Percentiles rank a stretch among this genome's conserved stretches.
Evolutionary conservation across 1,284 basidiomycete genomes (phyloP).

Genomic region (Cutaneotrichosporon cyanovorans): DNA sequence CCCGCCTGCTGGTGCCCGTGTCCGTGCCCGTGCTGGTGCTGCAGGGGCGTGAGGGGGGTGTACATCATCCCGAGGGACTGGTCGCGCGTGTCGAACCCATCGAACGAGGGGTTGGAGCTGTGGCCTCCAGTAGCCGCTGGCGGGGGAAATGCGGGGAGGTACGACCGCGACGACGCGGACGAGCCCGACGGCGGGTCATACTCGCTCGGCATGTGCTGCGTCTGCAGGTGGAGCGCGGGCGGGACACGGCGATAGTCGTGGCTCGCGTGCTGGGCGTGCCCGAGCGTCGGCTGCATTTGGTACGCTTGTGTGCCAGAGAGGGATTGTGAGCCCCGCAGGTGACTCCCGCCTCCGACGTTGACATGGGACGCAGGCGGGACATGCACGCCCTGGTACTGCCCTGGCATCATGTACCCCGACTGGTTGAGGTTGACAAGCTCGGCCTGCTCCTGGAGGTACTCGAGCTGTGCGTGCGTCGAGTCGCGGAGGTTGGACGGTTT

Average conservation of each 20-base stretch:
- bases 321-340: slow-evolving; percentile 23
- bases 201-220: slow-evolving; percentile 18
- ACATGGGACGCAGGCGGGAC: slow-evolving; percentile 6
- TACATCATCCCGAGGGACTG: slow-evolving; percentile 36
- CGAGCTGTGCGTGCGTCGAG: slow-evolving; percentile 75
- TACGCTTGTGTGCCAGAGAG: slow-evolving; percentile 23
- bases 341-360: slow-evolving; percentile 6
- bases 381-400: slow-evolving; percentile 22
- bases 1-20: no score
- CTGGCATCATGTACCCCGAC: slow-evolving; percentile 37
- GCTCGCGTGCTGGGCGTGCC: slow-evolving; percentile 15
- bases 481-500: slow-evolving; percentile 34
- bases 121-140: slow-evolving; percentile 35
- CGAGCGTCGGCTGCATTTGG: slow-evolving; percentile 39
- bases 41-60: slow-evolving; percentile 38
- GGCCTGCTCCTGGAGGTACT: slow-evolving; percentile 83
- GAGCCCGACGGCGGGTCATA: slow-evolving; percentile 24
- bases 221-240: slow-evolving; percentile 11
- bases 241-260: slow-evolving; percentile 16
- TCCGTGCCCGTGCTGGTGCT: slow-evolving; percentile 12
- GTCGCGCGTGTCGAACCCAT: slow-evolving; percentile 36
- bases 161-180: slow-evolving; percentile 11
- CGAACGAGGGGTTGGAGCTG: slow-evolving; percentile 23
- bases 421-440: slow-evolving; percentile 58
- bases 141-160: slow-evolving; percentile 42